phyloP scores from a whole-genome alignment of 2,329 filamentous ascomycete species.

The Apiospora pterosperma region DNA sequence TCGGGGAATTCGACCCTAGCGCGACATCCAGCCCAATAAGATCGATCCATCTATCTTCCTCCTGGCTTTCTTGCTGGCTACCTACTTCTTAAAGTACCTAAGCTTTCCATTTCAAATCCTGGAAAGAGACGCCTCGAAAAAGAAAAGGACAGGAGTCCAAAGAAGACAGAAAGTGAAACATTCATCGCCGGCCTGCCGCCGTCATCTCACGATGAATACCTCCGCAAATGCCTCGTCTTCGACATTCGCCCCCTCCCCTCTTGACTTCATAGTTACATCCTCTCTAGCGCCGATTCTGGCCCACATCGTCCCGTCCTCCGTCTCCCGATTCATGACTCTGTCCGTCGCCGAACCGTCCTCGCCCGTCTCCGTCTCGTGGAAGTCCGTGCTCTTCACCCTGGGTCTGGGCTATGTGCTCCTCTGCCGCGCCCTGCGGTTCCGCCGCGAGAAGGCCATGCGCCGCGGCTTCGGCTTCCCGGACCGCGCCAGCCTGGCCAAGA shows the following conservation, averaged over 20 bases:
- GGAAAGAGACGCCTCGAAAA: no score
- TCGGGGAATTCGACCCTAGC: no score
- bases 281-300: neutral
- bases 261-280: neutral
- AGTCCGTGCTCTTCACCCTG: conserved; percentile 10
- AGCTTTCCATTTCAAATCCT: no score
- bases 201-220: neutral
- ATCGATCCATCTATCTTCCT: no score
- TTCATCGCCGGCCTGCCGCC: neutral
- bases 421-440: conserved; percentile 24
- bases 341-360: neutral
- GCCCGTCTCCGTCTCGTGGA: neutral
- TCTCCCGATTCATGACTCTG: neutral
- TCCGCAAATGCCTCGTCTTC: neutral
- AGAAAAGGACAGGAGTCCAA: neutral
- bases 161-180: neutral
- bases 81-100: no score
- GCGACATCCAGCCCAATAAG: no score
- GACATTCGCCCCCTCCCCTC: neutral
- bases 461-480: conserved; percentile 19
- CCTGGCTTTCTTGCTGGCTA: no score
- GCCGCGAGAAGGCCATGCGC: conserved; percentile 21
- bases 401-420: conserved; percentile 20
- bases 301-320: neutral
- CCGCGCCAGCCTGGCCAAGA: conserved; percentile 21